Evolutionary conservation across 202 grass and related monocot genomes (phyloP), one percentile per base, ranked within the genome.

Genomic region (Hordeum pubiflorum): DNA sequence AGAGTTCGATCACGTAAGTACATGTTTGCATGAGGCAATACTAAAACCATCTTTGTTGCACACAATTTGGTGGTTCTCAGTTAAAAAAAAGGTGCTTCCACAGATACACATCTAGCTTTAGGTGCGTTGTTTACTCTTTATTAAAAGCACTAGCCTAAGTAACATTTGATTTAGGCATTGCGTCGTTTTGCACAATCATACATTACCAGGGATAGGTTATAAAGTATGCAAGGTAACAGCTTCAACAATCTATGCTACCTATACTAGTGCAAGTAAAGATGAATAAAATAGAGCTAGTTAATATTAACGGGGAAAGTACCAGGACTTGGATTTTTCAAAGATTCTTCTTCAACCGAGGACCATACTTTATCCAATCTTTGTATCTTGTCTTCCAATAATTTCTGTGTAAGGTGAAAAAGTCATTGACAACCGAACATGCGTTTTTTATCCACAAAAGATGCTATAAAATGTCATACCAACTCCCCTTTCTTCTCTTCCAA

Each of bases 401-500:
- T 79, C 94, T 97, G 76, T 44, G 41, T 11, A 83, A 17, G 37
- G 22, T 39, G 3, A 68, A 82, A 64, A 65, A 54, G 33, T 58
- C 74, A 75, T 68, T n/a, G 26, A 60, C n/a, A 77, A 66, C 20
- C 7, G 2, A 81, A 36, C 31, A 46, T 76, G 21, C n/a, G 3
- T 68, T 23, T 34, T 65, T 17, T 9, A 79, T 22, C 60, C 6
- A 78, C 20, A 88, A 71, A 75, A 63, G 3, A 63, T 58, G 55
- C 13, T 65, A 58, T 17, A 29, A 65, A 57, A 43, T 32, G 44
- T 26, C 76, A 29, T 81, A 97, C 94, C 82, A 91, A 84, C 73
- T 93, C 92, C 61, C 63, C 83, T 39, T 86, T 97, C 76, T 91
- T 97, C 60, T 93, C 84, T 78, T 93, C 88, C 55, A 97, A 89